Percentiles rank a stretch among this genome's conserved stretches.
Evolutionary conservation across 2,329 filamentous ascomycete species (phyloP).

Genomic region (Hymenoscyphus repandus): DNA sequence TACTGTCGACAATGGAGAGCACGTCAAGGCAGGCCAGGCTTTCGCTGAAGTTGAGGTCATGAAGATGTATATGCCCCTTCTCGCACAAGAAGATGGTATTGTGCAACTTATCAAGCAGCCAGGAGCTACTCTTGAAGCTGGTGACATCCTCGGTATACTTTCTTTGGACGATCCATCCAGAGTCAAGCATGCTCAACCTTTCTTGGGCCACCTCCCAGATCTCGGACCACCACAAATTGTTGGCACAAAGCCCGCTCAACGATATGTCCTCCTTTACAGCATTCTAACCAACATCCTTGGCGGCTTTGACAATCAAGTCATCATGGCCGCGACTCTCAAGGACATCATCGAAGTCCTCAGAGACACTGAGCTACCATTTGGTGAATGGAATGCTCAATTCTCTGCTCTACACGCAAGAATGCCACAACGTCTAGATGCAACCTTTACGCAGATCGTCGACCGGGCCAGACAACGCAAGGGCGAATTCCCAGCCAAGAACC

Average conservation of each 20-base stretch:
- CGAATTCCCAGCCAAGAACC: constrained; percentile 88
- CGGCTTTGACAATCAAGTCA: constrained; percentile 95
- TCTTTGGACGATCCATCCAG: constrained; percentile 91
- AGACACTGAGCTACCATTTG: constrained; percentile 85
- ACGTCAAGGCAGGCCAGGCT: constrained; percentile 85
- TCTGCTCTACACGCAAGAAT: constrained; percentile 96
- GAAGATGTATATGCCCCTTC: constrained; percentile 99
- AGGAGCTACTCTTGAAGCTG: constrained; percentile 93
- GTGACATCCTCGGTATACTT: constrained; percentile 96
- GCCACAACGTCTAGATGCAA: constrained; percentile 84
- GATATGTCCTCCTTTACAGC: constrained; percentile 70
- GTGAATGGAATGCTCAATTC: constrained; percentile 93
- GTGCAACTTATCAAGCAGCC: constrained; percentile 99
- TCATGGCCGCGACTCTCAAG: constrained; percentile 83
- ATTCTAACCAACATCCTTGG: constrained; percentile 83
- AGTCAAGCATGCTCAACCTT: constrained; percentile 94
- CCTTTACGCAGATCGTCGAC: constrained; percentile 81
- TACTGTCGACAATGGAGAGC: constrained; percentile 89
- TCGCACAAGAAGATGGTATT: constrained; percentile 90
- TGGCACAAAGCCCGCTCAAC: constrained; percentile 87
- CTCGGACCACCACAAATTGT: constrained; percentile 82
- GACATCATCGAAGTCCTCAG: constrained; percentile 87
- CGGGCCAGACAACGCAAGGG: constrained; percentile 69
- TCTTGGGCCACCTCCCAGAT: constrained; percentile 83
- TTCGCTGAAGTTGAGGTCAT: constrained; percentile 99